Percentiles rank a stretch among this genome's conserved stretches.
These are phyloP conservation scores for Aspergillus ostianus DNA, from an alignment of 495 filamentous ascomycete species.

Conservation along the genomic window DNA sequence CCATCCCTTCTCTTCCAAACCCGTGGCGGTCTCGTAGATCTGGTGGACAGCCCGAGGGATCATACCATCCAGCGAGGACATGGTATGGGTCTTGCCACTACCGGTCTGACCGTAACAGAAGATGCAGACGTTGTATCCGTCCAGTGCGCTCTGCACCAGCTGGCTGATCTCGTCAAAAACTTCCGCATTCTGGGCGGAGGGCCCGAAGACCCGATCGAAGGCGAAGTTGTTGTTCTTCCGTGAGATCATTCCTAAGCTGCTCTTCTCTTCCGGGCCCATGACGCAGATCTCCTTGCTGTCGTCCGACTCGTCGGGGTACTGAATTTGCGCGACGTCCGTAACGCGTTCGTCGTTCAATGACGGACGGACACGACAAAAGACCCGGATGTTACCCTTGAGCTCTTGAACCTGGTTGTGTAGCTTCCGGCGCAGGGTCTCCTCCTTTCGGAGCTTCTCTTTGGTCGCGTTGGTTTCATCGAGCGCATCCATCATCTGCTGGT, in stretches of 20 bases:
- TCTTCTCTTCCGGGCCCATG: constrained; percentile 78
- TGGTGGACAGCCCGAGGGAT: constrained; percentile 90
- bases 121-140: constrained; percentile 98
- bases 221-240: constrained; percentile 80
- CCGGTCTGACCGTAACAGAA: constrained; percentile 99
- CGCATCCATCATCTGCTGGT: constrained; percentile 75
- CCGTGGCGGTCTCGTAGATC: constrained; percentile 82
- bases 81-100: constrained; percentile 94
- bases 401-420: constrained; percentile 98
- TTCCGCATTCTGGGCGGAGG: constrained; percentile 71
- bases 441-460: constrained; percentile 80
- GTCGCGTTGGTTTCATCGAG: constrained; percentile 62
- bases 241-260: constrained; percentile 69
- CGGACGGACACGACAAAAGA: constrained; percentile 96
- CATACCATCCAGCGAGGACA: constrained; percentile 92
- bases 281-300: constrained; percentile 86
- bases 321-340: constrained; percentile 64
- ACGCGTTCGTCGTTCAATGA: constrained; percentile 55
- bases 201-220: constrained; percentile 92
- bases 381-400: constrained; percentile 97
- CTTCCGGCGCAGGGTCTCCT: constrained; percentile 87
- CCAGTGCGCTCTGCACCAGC: constrained; percentile 91
- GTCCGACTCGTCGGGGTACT: constrained; percentile 70
- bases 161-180: constrained; percentile 98
- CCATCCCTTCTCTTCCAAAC: constrained; percentile 89